These are phyloP conservation scores for Hypoxylon sp. DNA, from an alignment of 2,329 filamentous ascomycete species.

Conservation along the genomic window DNA sequence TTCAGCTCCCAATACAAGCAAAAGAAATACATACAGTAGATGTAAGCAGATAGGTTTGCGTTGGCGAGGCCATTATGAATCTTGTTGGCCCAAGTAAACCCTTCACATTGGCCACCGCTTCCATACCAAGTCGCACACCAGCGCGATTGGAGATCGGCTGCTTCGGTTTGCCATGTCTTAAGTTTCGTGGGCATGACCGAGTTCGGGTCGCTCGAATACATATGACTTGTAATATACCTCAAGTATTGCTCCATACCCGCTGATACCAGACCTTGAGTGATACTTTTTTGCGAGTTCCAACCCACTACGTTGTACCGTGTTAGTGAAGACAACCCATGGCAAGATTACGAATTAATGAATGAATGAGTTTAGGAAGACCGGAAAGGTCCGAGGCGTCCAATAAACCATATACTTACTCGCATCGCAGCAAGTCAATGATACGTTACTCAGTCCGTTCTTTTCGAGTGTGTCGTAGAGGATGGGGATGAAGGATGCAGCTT, in stretches of 20 bases:
- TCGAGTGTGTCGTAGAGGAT: slow-evolving; percentile 59
- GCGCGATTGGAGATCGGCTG: slow-evolving; percentile 57
- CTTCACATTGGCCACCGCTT: slow-evolving; percentile 59
- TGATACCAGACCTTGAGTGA: slow-evolving; percentile 55
- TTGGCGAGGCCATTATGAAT: slow-evolving; percentile 62
- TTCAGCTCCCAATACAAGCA: not conserved
- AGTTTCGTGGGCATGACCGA: slow-evolving; percentile 50
- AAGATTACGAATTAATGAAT: not conserved
- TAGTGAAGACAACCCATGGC: not conserved
- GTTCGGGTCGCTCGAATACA: slow-evolving; percentile 50
- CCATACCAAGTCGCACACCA: slow-evolving; percentile 59
- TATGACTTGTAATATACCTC: slow-evolving; percentile 60
- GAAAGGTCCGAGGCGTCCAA: no score
- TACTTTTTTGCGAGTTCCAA: slow-evolving; percentile 58
- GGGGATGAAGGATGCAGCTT: slow-evolving; percentile 51
- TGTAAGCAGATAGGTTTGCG: slow-evolving; percentile 62
- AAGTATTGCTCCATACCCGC: slow-evolving; percentile 58
- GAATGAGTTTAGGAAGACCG: not conserved
- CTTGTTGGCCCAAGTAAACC: slow-evolving; percentile 52
- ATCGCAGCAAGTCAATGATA: slow-evolving; percentile 63
- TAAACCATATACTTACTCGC: slow-evolving; percentile 49
- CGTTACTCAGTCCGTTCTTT: slow-evolving; percentile 54
- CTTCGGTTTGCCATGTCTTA: slow-evolving; percentile 65
- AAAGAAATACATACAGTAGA: slow-evolving; percentile 54
- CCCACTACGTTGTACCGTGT: slow-evolving; percentile 49